phyloP scores from a whole-genome alignment of 73 alveolate species.

The Diophrys sp. region DNA sequence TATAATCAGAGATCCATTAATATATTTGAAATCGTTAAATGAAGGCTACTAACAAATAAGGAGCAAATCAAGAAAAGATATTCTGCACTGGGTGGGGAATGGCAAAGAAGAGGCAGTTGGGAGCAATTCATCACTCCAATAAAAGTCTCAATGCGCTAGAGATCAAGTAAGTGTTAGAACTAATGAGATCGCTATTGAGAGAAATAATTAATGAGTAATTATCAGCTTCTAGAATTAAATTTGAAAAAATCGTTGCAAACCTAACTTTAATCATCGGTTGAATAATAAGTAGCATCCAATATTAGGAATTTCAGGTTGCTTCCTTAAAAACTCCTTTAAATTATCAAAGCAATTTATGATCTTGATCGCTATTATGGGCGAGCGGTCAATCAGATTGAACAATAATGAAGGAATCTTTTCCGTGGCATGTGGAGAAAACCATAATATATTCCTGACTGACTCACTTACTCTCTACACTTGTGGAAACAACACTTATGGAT shows the following conservation, averaged over 20 bases:
- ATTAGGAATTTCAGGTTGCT: no score
- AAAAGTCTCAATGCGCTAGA: constrained; percentile 22
- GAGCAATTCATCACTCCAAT: constrained; percentile 9
- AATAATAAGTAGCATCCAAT: no score
- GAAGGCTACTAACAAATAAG: neutral
- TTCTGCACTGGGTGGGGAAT: constrained; percentile 51
- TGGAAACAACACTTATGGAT: constrained; percentile 49
- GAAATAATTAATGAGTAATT: no score
- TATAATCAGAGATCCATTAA: constrained; percentile 5
- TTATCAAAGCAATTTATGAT: no score
- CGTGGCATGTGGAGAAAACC: constrained; percentile 57
- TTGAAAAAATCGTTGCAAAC: no score
- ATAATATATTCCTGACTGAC: constrained; percentile 38
- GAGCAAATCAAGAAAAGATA: neutral
- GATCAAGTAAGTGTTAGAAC: constrained; percentile 12
- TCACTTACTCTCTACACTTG: constrained; percentile 24
- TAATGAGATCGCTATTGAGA: no score
- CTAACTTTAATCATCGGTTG: no score
- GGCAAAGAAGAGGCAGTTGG: constrained; percentile 35
- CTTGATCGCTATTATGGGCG: no score
- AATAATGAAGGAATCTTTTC: constrained; percentile 28
- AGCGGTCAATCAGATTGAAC: neutral
- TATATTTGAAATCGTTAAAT: neutral
- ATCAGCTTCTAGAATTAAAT: no score
- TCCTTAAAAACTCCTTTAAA: no score